Evolutionary conservation across 2,329 filamentous ascomycete species (phyloP).

Genomic region (Thielaviopsis ethacetica): DNA sequence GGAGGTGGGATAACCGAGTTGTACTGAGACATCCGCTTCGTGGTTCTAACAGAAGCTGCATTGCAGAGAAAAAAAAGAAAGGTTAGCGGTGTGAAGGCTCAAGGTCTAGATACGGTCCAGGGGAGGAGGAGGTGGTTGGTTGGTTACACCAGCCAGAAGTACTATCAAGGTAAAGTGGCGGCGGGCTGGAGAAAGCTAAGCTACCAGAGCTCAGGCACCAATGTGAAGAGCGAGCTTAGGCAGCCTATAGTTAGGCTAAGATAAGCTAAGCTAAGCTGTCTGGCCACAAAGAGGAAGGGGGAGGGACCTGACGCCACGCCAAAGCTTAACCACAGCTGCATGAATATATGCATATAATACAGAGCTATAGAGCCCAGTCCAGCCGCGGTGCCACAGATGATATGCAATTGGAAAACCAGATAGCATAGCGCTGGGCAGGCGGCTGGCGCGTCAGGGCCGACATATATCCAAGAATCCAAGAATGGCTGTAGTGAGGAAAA

Average conservation of each 20-base stretch:
- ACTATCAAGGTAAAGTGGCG: no score
- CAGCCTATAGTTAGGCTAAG: background rate
- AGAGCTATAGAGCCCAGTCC: background rate
- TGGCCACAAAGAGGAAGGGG: no score
- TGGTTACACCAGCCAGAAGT: no score
- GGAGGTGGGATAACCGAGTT: constrained; percentile 94
- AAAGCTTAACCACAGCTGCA: constrained; percentile 1
- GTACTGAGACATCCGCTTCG: constrained; percentile 85
- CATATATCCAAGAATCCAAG: no score
- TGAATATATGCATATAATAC: background rate
- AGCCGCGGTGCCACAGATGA: background rate
- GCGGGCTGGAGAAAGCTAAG: no score
- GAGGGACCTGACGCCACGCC: no score
- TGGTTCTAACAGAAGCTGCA: constrained; percentile 51
- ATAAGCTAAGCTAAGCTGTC: background rate
- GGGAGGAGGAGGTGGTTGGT: no score
- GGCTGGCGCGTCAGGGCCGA: no score
- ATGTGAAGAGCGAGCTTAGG: no score
- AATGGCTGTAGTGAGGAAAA: no score
- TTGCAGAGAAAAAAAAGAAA: no score
- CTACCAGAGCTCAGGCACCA: no score
- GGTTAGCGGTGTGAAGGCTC: background rate
- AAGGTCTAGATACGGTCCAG: background rate
- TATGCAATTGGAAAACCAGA: background rate
- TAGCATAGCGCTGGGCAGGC: background rate